Conservation (phyloP, 805 yeast species). For the Myxozyma monticola region DNA sequence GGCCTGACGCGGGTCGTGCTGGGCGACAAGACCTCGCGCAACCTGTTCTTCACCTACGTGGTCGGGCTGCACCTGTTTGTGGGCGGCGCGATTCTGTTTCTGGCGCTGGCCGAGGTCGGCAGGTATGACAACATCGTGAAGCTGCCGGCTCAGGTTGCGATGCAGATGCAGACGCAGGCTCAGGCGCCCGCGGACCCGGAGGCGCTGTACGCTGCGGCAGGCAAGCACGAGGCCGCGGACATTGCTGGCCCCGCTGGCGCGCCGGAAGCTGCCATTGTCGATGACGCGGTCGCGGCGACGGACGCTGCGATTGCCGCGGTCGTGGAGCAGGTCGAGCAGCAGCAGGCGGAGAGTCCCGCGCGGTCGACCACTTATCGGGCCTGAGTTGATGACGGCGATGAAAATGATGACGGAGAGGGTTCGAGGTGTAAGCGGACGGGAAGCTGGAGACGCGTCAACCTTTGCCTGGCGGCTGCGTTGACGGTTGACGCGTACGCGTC, state of each 20-base stretch:
- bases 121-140: slow-evolving; percentile 11
- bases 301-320: neutral
- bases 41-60: slow-evolving; percentile 72
- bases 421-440: no score
- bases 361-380: no score
- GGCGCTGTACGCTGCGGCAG: no score
- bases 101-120: slow-evolving; percentile 29
- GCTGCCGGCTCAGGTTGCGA: neutral
- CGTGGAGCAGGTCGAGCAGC: neutral
- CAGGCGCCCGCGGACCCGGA: neutral
- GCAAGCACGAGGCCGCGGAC: neutral
- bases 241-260: neutral
- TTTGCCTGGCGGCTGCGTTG: no score
- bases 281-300: neutral
- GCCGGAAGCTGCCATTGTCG: slow-evolving; percentile 1
- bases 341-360: neutral
- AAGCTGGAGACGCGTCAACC: no score
- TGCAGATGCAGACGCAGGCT: neutral
- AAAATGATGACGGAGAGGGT: neutral
- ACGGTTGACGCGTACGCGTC: no score
- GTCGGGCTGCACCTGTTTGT: slow-evolving; percentile 72
- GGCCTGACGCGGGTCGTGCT: slow-evolving; percentile 72
- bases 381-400: neutral
- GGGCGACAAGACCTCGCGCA: slow-evolving; percentile 69
- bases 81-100: slow-evolving; percentile 42